Evolutionary conservation across 2,329 filamentous ascomycete genomes (phyloP), one percentile per base, ranked within the genome.

Genomic region (Drechslera avenae): DNA sequence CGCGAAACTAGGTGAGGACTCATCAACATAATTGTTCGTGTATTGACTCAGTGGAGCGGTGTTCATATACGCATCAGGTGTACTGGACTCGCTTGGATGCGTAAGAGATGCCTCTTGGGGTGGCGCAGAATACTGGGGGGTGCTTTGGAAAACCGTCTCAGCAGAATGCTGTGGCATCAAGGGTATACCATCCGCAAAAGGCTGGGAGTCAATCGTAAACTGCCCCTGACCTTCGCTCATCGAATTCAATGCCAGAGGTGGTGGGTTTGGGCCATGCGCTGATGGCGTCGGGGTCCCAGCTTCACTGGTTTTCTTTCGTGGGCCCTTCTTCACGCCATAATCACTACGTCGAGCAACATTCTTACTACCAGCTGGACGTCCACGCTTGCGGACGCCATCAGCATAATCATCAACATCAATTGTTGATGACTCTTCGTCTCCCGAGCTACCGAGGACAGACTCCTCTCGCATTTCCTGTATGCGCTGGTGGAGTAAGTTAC

Each of bases 281-380:
- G 60, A 60, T 14, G 62, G 63, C 19, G 52, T 51, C 13, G 62
- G 57, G 9, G 59, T 55, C 18, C 49, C 52, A 9, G 60, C 52
- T 31, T 70, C 67, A 18, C 51, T 57, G n/a, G 54, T 50, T 56
- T 71, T 71, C 56, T 72, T 74, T 8, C 78, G 66, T 4, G 78
- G 78, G 2, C 78, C 78, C 51, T 80, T 81, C 54, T 79, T 79
- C 48, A 79, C 72, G 2, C 78, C 78, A 26, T 74, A 78, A 53
- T 80, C 78, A 42, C 74, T 76, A 16, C 78, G 69, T 49, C 75
- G 69, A 19, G 73, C 72, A 21, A 73, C 61, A 37, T 79, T 80
- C 63, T 79, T 79, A 53, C 77, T 79, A 0, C 78, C 78, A 3
- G 76, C 76, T 26, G 70, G 70, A 28, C 72, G 62, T 17, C 72